A percentile compares a stretch with the other conserved stretches of the same genome.
These are phyloP conservation scores for Tricholomella constricta DNA, from an alignment of 768 basidiomycete species.

Conservation along the genomic window DNA sequence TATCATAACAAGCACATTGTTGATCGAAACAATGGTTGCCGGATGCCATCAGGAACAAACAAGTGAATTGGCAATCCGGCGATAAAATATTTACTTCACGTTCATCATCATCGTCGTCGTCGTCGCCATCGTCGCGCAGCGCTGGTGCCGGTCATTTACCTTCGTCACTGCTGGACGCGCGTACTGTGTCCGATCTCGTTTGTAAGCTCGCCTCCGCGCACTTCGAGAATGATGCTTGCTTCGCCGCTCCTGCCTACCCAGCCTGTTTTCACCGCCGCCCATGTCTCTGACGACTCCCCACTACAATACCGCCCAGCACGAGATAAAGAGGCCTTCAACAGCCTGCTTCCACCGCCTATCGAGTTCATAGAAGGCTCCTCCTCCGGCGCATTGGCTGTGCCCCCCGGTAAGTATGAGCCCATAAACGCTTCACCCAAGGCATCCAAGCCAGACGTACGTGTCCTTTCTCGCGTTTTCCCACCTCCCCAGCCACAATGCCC, in stretches of 20 bases:
- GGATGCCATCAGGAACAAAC: slow-evolving; percentile 18
- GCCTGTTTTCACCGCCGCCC: slow-evolving; percentile 51
- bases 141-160: slow-evolving; percentile 4
- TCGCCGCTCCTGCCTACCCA: slow-evolving; percentile 57
- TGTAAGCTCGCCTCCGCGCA: neutral
- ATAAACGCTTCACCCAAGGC: slow-evolving; percentile 70
- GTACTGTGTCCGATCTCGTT: slow-evolving; percentile 5
- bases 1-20: neutral
- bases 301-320: slow-evolving; percentile 64
- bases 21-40: neutral
- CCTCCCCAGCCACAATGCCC: slow-evolving; percentile 1
- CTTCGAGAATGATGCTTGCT: slow-evolving; percentile 58
- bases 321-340: slow-evolving; percentile 76
- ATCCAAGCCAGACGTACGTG: slow-evolving; percentile 49
- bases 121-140: neutral
- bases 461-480: slow-evolving; percentile 4
- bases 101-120: neutral
- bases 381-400: slow-evolving; percentile 68
- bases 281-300: slow-evolving; percentile 47
- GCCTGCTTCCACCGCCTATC: slow-evolving; percentile 74
- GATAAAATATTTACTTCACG: slow-evolving; percentile 15
- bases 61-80: slow-evolving; percentile 1
- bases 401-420: slow-evolving; percentile 78
- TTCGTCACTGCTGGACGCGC: slow-evolving; percentile 8
- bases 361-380: slow-evolving; percentile 88